Conservation (phyloP, 2,329 filamentous ascomycete genomes). For the Ambrosiella xylebori region DNA sequence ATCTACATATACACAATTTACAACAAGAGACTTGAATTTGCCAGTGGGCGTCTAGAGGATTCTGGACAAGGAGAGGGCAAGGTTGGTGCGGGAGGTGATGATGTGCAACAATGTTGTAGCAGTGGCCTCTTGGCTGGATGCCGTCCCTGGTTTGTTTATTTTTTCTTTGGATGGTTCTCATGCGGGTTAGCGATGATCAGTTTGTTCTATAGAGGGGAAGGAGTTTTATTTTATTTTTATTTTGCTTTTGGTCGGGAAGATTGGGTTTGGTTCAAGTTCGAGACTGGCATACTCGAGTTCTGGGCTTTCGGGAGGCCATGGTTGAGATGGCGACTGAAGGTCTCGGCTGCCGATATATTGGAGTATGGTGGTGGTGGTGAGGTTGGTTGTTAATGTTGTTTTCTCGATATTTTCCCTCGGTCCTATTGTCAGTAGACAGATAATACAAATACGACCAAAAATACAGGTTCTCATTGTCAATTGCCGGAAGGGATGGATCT, state of each 20-base stretch:
- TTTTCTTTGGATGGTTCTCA: not conserved
- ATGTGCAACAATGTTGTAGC: not conserved
- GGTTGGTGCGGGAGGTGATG: not conserved
- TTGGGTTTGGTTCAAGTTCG: not conserved
- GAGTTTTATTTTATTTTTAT: no score
- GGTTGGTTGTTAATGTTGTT: not conserved
- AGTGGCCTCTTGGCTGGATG: not conserved
- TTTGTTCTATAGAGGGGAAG: not conserved
- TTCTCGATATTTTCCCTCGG: not conserved
- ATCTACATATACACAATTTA: no score
- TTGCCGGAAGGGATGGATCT: not conserved
- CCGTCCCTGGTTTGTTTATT: not conserved
- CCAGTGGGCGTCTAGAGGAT: not conserved
- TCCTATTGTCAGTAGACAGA: not conserved
- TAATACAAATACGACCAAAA: not conserved
- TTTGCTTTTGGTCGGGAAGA: not conserved
- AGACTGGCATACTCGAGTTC: not conserved
- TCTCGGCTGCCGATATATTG: not conserved
- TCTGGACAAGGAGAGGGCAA: not conserved
- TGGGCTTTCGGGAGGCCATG: not conserved
- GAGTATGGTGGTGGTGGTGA: not conserved
- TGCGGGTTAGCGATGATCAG: not conserved
- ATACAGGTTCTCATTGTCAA: not conserved
- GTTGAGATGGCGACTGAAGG: not conserved
- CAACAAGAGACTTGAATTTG: not conserved